Evolutionary conservation across 1,139 yeast species (phyloP).

Genomic region (Saccharomycopsis hybrid): DNA sequence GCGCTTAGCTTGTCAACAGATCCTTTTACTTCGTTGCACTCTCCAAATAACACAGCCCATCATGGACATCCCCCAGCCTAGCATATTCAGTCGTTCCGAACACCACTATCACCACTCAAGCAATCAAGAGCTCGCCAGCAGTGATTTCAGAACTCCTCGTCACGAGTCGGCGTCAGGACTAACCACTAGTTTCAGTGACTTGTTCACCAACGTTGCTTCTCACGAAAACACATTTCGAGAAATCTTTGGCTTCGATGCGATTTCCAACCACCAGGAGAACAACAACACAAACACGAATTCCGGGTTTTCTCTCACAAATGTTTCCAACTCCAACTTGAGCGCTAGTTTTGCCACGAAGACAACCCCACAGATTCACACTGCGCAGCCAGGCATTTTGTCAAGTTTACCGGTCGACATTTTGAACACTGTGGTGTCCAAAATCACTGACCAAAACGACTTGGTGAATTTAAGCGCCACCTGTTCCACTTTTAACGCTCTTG

Average conservation of each 20-base stretch:
- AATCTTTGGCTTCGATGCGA: constrained; percentile 4
- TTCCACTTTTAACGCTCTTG: constrained; percentile 25
- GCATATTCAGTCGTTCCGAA: too few relatives aligned
- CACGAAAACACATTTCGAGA: constrained; percentile 10
- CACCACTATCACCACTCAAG: too few relatives aligned
- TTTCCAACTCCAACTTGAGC: not conserved
- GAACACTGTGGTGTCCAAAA: not conserved
- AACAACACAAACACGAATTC: too few relatives aligned
- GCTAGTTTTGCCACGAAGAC: not conserved
- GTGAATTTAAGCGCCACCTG: constrained; percentile 25
- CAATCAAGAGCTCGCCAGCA: too few relatives aligned
- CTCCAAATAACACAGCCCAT: too few relatives aligned
- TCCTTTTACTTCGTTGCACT: too few relatives aligned
- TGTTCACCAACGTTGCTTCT: not conserved
- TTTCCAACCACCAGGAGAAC: too few relatives aligned
- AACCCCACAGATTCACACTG: too few relatives aligned
- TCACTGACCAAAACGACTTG: constrained; percentile 24
- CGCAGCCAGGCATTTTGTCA: not conserved
- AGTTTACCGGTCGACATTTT: constrained; percentile 5
- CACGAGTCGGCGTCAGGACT: not conserved
- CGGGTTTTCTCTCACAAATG: too few relatives aligned
- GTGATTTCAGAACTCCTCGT: not conserved
- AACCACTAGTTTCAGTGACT: not conserved
- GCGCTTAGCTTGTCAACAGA: too few relatives aligned
- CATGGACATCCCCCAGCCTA: too few relatives aligned